phyloP scores from a whole-genome alignment of 768 basidiomycete genomes.

The Boletus reticulatus region DNA sequence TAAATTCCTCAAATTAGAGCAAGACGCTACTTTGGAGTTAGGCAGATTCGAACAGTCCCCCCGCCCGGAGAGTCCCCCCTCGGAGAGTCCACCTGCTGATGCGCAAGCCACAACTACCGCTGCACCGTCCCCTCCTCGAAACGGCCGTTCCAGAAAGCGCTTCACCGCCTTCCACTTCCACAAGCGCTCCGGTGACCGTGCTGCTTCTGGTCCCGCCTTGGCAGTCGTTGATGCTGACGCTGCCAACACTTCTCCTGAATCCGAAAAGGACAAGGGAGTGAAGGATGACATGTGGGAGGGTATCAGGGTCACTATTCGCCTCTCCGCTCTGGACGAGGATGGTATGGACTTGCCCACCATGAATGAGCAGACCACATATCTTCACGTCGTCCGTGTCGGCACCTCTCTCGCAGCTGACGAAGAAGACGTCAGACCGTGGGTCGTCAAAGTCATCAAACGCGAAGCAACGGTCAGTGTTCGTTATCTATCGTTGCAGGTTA shows the following conservation, averaged over 20 bases:
- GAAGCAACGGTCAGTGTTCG: constrained; percentile 67
- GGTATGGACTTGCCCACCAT: constrained; percentile 62
- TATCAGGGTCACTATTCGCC: constrained; percentile 72
- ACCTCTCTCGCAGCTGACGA: constrained; percentile 36
- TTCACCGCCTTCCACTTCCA: constrained; percentile 71
- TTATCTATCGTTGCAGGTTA: background rate
- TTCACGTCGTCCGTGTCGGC: constrained; percentile 78
- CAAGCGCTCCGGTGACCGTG: constrained; percentile 48
- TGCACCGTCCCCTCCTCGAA: constrained; percentile 13
- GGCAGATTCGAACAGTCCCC: constrained; percentile 58
- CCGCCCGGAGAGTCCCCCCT: background rate
- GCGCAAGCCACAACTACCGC: constrained; percentile 11
- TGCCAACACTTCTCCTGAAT: constrained; percentile 27
- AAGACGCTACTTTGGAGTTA: constrained; percentile 79
- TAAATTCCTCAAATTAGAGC: constrained; percentile 66
- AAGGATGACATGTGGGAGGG: constrained; percentile 57
- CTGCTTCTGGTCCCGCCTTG: constrained; percentile 73
- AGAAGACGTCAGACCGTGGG: constrained; percentile 77
- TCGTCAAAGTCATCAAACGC: constrained; percentile 88
- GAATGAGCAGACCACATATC: constrained; percentile 88
- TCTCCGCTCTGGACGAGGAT: constrained; percentile 79
- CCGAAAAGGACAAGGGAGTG: constrained; percentile 41
- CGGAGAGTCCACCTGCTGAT: constrained; percentile 13
- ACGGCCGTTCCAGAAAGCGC: constrained; percentile 43
- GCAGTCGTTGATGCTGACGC: constrained; percentile 73